Evolutionary conservation across 177 flowering plant species (phyloP).

Genomic region (Vitis hybrid): DNA sequence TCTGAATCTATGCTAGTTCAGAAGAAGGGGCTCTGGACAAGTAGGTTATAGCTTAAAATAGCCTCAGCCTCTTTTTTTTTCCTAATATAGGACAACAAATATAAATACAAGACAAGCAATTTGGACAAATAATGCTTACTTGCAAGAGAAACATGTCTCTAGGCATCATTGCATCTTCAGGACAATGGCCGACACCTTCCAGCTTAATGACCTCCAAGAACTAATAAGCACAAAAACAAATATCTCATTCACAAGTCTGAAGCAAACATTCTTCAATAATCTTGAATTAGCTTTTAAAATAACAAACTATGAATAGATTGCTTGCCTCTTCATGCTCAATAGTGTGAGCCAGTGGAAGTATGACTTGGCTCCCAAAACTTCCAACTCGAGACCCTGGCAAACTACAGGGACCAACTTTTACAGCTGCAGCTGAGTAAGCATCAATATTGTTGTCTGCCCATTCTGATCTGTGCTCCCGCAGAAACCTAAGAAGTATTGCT

Average conservation of each 20-base stretch:
- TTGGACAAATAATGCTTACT: constrained; percentile 36
- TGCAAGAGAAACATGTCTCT: constrained; percentile 89
- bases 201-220: constrained; percentile 89
- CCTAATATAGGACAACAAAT: neutral
- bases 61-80: no score
- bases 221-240: constrained; percentile 33
- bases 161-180: constrained; percentile 73
- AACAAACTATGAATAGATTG: neutral
- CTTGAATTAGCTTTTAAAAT: neutral
- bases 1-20: no score
- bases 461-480: constrained; percentile 96
- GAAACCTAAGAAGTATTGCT: constrained; percentile 83
- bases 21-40: no score
- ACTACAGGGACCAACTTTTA: constrained; percentile 79
- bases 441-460: constrained; percentile 96
- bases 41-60: no score
- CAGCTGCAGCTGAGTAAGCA: constrained; percentile 86
- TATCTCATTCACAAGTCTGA: neutral
- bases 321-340: constrained; percentile 94
- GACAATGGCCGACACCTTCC: constrained; percentile 69
- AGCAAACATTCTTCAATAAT: neutral
- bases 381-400: constrained; percentile 76
- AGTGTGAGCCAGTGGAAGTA: constrained; percentile 92
- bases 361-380: constrained; percentile 83
- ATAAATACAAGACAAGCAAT: neutral